phyloP scores from a whole-genome alignment of 2,329 filamentous ascomycete genomes.

The Corinectria fuckeliana region DNA sequence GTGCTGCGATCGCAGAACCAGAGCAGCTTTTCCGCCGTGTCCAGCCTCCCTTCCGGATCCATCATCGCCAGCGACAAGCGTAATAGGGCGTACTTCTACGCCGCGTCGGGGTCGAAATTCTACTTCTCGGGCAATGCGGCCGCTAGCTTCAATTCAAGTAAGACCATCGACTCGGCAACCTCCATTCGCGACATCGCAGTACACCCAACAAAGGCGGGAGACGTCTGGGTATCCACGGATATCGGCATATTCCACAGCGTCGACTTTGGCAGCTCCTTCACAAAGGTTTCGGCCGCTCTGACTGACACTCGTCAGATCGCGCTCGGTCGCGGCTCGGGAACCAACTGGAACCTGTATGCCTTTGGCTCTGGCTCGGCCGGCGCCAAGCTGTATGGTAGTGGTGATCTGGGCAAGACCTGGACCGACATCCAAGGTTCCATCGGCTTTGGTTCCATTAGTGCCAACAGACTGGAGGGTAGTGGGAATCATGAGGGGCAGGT shows the following conservation, averaged over 20 bases:
- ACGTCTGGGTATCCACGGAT: conserved; percentile 65
- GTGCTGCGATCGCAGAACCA: conserved; percentile 51
- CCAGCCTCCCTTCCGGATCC: conserved; percentile 51
- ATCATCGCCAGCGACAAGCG: conserved; percentile 62
- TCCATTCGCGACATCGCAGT: conserved; percentile 63
- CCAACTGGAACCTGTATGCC: conserved; percentile 54
- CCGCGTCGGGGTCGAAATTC: conserved; percentile 51
- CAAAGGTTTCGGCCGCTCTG: conserved; percentile 44
- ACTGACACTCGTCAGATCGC: conserved; percentile 51
- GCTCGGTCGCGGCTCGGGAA: conserved; percentile 49
- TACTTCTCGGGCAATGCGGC: conserved; percentile 59
- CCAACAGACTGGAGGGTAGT: conserved; percentile 50
- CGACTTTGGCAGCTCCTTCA: conserved; percentile 57
- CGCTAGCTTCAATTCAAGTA: conserved; percentile 50
- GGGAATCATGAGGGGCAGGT: conserved; percentile 53
- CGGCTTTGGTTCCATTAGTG: conserved; percentile 51
- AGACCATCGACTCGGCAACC: conserved; percentile 47
- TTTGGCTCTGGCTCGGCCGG: conserved; percentile 53
- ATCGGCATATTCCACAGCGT: conserved; percentile 60
- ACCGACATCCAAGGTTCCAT: conserved; percentile 52
- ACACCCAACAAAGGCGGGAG: conserved; percentile 63
- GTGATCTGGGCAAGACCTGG: conserved; percentile 52
- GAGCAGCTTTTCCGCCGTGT: conserved; percentile 51
- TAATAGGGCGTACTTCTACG: conserved; percentile 60
- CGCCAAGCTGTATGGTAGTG: conserved; percentile 52